Evolutionary conservation across 2,329 filamentous ascomycete genomes (phyloP).

Genomic region (Gnomoniopsis sp.): DNA sequence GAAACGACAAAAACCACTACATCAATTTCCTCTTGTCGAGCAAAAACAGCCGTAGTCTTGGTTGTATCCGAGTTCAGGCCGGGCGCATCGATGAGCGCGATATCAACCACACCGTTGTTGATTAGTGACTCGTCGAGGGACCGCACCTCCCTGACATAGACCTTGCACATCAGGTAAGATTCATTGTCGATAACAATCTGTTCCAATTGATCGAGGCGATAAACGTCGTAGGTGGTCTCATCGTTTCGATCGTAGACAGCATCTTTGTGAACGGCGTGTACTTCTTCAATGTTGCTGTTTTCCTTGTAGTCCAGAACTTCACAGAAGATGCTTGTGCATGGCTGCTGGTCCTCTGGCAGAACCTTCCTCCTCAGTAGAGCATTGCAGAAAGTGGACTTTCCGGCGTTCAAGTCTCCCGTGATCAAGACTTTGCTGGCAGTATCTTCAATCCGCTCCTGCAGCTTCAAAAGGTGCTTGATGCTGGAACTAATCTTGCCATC

Average conservation of each 20-base stretch:
- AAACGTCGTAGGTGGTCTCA: constrained; percentile 92
- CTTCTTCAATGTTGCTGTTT: constrained; percentile 88
- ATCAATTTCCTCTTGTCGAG: constrained; percentile 95
- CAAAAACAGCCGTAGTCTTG: constrained; percentile 96
- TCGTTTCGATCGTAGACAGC: constrained; percentile 80
- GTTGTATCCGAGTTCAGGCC: constrained; percentile 94
- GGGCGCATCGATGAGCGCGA: constrained; percentile 93
- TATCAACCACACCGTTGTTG: constrained; percentile 97
- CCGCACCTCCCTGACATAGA: constrained; percentile 89
- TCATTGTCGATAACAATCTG: constrained; percentile 86
- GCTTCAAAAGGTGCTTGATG: constrained; percentile 80
- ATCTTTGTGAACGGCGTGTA: constrained; percentile 88
- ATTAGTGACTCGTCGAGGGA: constrained; percentile 88
- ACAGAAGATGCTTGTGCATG: constrained; percentile 97
- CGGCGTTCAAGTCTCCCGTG: constrained; percentile 93
- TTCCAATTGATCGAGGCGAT: constrained; percentile 72
- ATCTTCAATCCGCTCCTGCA: constrained; percentile 93
- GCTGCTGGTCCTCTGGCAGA: constrained; percentile 93
- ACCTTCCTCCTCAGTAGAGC: constrained; percentile 90
- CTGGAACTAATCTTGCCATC: constrained; percentile 94
- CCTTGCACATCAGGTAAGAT: constrained; percentile 90
- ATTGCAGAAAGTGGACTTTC: constrained; percentile 98
- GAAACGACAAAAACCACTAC: constrained; percentile 98
- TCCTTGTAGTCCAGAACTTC: constrained; percentile 91
- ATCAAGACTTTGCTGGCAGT: constrained; percentile 95